phyloP scores from a whole-genome alignment of 176 grass and related monocot genomes.

The Rhynchospora breviuscula region DNA sequence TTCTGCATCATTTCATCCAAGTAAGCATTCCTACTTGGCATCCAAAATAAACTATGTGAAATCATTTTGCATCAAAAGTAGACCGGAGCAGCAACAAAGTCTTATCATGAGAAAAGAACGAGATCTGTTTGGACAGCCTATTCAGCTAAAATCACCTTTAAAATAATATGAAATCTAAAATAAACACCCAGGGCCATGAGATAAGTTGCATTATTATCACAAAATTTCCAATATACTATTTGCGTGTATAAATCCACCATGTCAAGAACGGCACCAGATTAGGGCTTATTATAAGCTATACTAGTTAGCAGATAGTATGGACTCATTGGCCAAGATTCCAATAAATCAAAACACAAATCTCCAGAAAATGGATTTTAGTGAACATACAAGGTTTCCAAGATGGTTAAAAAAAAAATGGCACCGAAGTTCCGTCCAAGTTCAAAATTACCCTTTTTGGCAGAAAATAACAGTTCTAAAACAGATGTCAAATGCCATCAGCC shows the following conservation, averaged over 20 bases:
- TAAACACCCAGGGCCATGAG: background rate
- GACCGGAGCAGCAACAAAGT: background rate
- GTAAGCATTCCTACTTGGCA: background rate
- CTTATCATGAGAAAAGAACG: background rate
- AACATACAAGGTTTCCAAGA: background rate
- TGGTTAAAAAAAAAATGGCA: background rate
- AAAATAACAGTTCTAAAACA: constrained; percentile 6
- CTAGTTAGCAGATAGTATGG: background rate
- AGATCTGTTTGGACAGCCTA: background rate
- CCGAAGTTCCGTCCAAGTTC: background rate
- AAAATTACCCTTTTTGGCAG: constrained; percentile 1
- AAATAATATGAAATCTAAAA: background rate
- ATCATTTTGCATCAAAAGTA: background rate
- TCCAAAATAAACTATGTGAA: background rate
- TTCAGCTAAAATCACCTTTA: background rate
- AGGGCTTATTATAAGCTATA: background rate
- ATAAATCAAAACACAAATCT: background rate
- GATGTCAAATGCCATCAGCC: background rate
- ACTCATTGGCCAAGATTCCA: background rate
- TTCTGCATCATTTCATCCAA: background rate
- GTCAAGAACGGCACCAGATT: background rate
- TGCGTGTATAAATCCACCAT: background rate
- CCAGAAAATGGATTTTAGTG: background rate
- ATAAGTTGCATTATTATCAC: background rate
- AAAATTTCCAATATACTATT: background rate